phyloP scores from a whole-genome alignment of 331 rosid species.

The Dryas integrifolia region DNA sequence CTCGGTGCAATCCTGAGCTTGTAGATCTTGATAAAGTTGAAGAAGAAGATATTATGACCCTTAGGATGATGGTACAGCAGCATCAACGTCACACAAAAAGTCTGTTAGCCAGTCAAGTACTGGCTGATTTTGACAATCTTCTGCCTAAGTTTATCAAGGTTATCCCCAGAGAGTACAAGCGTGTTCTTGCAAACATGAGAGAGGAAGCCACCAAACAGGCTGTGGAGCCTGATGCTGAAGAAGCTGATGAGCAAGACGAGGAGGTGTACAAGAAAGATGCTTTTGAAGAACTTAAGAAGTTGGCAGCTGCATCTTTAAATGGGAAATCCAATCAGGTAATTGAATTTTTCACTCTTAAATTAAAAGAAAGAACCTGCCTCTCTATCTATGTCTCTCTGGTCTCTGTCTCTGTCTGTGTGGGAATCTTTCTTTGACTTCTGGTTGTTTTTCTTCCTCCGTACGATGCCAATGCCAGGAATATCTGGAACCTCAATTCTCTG shows the following conservation, averaged over 20 bases:
- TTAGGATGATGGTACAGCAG: constrained; percentile 84
- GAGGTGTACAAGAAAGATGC: constrained; percentile 63
- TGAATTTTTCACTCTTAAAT: not conserved
- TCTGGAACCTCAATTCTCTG: not conserved
- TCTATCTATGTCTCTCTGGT: too few species aligned
- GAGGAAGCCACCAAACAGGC: constrained; percentile 44
- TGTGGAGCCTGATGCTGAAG: constrained; percentile 36
- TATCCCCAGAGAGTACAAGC: constrained; percentile 85
- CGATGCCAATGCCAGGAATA: not conserved
- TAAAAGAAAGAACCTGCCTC: too few species aligned
- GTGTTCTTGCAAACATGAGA: constrained; percentile 62
- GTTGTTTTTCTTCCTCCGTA: not conserved
- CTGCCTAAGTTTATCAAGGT: constrained; percentile 82
- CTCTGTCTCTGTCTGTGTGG: not conserved
- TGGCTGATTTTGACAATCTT: constrained; percentile 59
- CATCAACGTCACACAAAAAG: constrained; percentile 91
- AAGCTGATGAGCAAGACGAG: constrained; percentile 43
- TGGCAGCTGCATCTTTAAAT: constrained; percentile 66
- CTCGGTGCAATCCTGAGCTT: constrained; percentile 83
- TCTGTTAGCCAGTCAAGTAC: constrained; percentile 66
- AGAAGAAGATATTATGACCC: constrained; percentile 66
- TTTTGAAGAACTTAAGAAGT: constrained; percentile 81
- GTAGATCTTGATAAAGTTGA: constrained; percentile 85
- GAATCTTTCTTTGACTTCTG: not conserved
- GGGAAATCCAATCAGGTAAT: constrained; percentile 61